Percentiles rank a stretch among this genome's conserved stretches.
These are phyloP conservation scores for Aristolochia fimbriata DNA, from an alignment of 164 flowering plant genomes.

Conservation along the genomic window DNA sequence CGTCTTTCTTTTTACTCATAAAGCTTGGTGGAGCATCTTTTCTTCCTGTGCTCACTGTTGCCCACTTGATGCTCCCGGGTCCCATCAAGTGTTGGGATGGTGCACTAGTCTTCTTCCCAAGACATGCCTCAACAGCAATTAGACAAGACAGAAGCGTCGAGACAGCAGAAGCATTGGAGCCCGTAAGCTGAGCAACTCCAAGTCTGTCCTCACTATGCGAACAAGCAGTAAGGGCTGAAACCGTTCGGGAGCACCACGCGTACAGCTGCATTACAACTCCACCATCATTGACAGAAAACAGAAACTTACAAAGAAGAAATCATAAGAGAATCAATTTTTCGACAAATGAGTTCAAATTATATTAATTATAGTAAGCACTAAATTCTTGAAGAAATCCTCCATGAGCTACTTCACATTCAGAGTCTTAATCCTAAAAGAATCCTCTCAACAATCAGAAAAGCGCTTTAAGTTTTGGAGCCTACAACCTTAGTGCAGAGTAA, in stretches of 20 bases:
- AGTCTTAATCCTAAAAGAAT: no score
- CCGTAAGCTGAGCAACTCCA: conserved; percentile 89
- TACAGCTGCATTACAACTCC: conserved; percentile 44
- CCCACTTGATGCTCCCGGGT: conserved; percentile 71
- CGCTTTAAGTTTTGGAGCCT: no score
- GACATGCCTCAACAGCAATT: conserved; percentile 70
- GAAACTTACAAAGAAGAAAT: no score
- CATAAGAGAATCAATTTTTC: no score
- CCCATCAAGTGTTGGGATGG: conserved; percentile 50
- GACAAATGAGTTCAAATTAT: no score
- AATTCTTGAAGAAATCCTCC: no score
- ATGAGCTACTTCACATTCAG: no score
- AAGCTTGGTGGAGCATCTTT: conserved; percentile 26
- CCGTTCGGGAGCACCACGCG: conserved; percentile 67
- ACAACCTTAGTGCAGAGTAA: no score
- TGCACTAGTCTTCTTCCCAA: conserved; percentile 82
- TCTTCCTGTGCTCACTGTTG: conserved; percentile 36
- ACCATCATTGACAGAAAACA: not conserved
- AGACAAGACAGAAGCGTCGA: conserved; percentile 68
- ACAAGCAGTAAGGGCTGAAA: conserved; percentile 54
- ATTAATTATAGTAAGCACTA: no score
- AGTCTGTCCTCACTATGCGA: conserved; percentile 78
- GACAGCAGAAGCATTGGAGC: conserved; percentile 66
- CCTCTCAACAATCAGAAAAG: no score
- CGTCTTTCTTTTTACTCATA: conserved; percentile 37